Evolutionary conservation across 805 yeast genomes (phyloP), one percentile per base, ranked within the genome.

Genomic region (Kodamaea lidongshanica): DNA sequence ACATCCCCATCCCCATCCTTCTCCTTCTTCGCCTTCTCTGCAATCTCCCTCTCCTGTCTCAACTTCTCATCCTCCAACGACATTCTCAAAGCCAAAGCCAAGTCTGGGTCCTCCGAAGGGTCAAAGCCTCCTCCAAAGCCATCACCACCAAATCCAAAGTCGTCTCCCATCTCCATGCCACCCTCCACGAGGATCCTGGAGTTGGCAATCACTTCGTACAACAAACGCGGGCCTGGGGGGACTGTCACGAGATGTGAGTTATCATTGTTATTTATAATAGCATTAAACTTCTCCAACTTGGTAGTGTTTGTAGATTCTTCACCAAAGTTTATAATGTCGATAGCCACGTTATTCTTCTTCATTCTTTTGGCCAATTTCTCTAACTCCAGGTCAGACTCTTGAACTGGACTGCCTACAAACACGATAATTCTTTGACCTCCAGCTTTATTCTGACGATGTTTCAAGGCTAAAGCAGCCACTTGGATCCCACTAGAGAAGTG

Each of bases 61-160:
- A 84, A 79, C 46, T 80, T 83, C 54, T 89, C 97, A 52, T 92
- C 98, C 52, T 92, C 97, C 48, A 92, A 67, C 1, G 97, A 89
- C 56, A 92, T 67, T 52, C 97, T 77, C 48, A 92, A 72, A 1
- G 97, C 98, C 67, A 92, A 69, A 0, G 97, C 98, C 52, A 92
- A 73, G 58, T 92, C 98, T 18, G 97, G 97, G 48, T 92, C 98
- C 77, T 86, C 81, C 42, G 78, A 77, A 18, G 95, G 89, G 57
- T 89, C 97, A 22, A 63, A 51, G 13, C 61, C 69, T 9, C 57
- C 60, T n/a, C 58, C 70, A 22, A 22, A 27, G 5, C 20, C 32
- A 17, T 31, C 41, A 16, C 57, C 71, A 15, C 58, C 65, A 28
- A 62, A 70, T 8, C 66, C 73, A 12, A 60, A 72, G 23, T 53